Evolutionary conservation across 208 protist species (phyloP).

Genomic region (Acanthamoeba lenticulata): DNA sequence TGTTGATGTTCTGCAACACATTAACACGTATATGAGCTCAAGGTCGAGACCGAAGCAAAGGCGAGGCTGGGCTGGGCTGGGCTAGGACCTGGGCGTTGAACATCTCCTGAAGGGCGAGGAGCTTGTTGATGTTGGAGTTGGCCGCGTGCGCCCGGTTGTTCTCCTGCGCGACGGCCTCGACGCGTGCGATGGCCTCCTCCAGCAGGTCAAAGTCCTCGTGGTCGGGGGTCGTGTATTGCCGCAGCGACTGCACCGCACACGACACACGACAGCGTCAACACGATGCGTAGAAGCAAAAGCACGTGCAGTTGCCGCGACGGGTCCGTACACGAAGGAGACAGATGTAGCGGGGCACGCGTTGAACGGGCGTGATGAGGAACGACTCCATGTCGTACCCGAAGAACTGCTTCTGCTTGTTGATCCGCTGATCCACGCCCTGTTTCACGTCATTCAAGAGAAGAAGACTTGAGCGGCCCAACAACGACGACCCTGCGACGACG

Average conservation of each 20-base stretch:
- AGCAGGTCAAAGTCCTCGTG: constrained; percentile 58
- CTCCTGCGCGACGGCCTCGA: constrained; percentile 58
- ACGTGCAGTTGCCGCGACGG: background rate
- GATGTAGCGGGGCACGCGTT: constrained; percentile 61
- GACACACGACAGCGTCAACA: background rate
- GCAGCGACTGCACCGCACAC: background rate
- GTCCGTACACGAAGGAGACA: background rate
- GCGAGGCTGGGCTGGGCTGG: background rate
- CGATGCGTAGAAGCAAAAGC: too few species aligned
- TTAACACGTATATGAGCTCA: background rate
- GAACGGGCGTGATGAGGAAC: constrained; percentile 68
- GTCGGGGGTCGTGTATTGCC: constrained; percentile 42
- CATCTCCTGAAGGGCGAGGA: constrained; percentile 30
- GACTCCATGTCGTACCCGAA: constrained; percentile 58
- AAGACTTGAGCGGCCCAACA: too few species aligned
- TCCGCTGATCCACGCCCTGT: background rate
- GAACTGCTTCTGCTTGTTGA: constrained; percentile 56
- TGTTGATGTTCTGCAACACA: background rate
- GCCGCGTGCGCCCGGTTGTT: constrained; percentile 44
- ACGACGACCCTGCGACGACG: too few species aligned
- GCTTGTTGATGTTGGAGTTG: constrained; percentile 50
- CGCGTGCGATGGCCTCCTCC: background rate
- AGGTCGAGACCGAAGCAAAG: background rate
- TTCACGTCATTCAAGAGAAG: background rate
- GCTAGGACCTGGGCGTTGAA: constrained; percentile 35